phyloP scores from a whole-genome alignment of 1,284 basidiomycete genomes.

The Apiotrichum laibachii region DNA sequence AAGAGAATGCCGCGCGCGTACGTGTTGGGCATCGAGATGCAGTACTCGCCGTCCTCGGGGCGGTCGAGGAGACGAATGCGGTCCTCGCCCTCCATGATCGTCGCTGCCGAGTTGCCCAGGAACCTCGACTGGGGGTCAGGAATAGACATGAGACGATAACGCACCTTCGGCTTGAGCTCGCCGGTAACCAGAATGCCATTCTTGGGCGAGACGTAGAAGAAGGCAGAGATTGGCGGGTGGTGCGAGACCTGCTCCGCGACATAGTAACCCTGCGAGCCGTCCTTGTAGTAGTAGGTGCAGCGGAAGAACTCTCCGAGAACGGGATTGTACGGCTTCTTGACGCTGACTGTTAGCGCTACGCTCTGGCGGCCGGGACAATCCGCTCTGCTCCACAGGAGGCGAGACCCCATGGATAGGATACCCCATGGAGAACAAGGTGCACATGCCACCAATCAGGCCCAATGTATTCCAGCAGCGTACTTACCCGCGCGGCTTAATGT shows the following conservation, averaged over 20 bases:
- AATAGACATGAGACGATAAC: neutral
- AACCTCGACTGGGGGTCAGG: constrained; percentile 65
- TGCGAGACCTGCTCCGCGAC: constrained; percentile 84
- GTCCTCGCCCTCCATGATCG: constrained; percentile 94
- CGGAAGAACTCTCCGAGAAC: constrained; percentile 97
- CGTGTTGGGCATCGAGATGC: constrained; percentile 81
- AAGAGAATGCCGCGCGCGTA: constrained; percentile 96
- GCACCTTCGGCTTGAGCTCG: constrained; percentile 81
- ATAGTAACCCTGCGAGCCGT: constrained; percentile 91
- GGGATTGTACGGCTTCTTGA: constrained; percentile 99
- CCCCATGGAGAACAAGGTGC: no score
- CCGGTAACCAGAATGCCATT: constrained; percentile 78
- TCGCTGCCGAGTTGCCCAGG: constrained; percentile 92
- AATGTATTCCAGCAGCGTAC: constrained; percentile 3
- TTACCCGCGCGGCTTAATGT: constrained; percentile 93
- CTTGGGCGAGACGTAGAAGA: constrained; percentile 93
- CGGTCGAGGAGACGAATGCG: constrained; percentile 74
- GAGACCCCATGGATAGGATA: no score
- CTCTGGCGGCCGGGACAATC: neutral
- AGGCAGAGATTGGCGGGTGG: constrained; percentile 80
- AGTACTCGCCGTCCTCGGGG: constrained; percentile 71
- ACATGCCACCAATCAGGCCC: no score
- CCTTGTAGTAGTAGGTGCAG: constrained; percentile 87
- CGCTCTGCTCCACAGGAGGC: neutral
- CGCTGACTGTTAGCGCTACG: constrained; percentile 46